A percentile compares a stretch with the other conserved stretches of the same genome.
Conservation (phyloP, 2,329 filamentous ascomycete genomes). For the Zasmidium cellare region DNA sequence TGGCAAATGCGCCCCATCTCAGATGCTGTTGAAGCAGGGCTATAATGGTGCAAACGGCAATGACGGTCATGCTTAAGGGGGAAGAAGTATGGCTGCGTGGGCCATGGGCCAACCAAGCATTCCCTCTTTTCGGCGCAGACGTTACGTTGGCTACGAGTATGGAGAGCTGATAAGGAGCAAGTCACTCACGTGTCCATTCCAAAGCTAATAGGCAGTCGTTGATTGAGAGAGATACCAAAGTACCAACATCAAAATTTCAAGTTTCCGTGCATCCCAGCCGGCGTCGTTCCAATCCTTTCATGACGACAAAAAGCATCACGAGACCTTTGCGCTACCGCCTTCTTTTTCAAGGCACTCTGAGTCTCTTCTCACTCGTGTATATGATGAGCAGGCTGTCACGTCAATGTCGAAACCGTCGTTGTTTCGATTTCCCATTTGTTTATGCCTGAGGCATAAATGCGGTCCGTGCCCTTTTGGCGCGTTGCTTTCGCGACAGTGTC, state of each 20-base stretch:
- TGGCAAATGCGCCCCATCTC: conserved; percentile 20
- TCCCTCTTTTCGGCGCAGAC: too few species aligned
- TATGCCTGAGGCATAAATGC: neutral
- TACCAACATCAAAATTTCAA: neutral
- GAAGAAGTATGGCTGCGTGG: neutral
- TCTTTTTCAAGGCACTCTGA: too few species aligned
- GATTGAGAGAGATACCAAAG: neutral
- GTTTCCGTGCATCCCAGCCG: neutral
- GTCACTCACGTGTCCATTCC: too few species aligned
- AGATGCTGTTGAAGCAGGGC: conserved; percentile 21
- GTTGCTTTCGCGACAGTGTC: neutral
- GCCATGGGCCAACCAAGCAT: too few species aligned
- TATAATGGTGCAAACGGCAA: conserved; percentile 14
- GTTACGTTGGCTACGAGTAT: too few species aligned
- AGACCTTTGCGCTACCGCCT: neutral
- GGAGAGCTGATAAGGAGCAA: too few species aligned
- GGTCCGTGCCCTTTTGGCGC: neutral
- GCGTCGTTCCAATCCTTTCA: neutral
- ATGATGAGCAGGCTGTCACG: too few species aligned
- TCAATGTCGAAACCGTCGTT: too few species aligned
- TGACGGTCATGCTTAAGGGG: conserved; percentile 7
- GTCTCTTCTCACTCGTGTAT: too few species aligned
- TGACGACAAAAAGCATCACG: neutral
- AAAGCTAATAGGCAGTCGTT: too few species aligned
- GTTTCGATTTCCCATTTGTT: too few species aligned